These are phyloP conservation scores for Dothideomycetes sp. DNA, from an alignment of 2,329 filamentous ascomycete genomes.

Conservation along the genomic window DNA sequence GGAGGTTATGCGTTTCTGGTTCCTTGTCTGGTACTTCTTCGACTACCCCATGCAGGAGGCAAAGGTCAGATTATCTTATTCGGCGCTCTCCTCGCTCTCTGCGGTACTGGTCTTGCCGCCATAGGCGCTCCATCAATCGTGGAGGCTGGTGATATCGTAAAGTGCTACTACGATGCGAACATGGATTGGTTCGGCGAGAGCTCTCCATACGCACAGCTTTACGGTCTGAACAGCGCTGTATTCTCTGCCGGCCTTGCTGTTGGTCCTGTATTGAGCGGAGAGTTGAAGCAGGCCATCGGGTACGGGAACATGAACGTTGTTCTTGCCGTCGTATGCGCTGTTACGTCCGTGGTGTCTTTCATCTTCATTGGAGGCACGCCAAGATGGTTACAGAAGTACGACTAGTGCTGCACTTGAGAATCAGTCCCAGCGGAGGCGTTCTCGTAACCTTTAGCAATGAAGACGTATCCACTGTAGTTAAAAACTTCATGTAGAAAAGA, in stretches of 20 bases:
- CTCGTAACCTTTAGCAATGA: too few species aligned
- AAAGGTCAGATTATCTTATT: conserved; percentile 37
- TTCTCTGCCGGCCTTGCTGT: conserved; percentile 52
- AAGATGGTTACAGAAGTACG: conserved; percentile 21
- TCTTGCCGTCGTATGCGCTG: conserved; percentile 36
- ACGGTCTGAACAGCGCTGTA: conserved; percentile 55
- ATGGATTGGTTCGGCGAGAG: conserved; percentile 46
- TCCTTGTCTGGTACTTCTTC: conserved; percentile 34
- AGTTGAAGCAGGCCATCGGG: conserved; percentile 42
- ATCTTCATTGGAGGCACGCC: conserved; percentile 39
- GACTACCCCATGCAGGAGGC: conserved; percentile 34
- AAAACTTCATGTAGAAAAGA: too few species aligned
- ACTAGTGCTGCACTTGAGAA: too few species aligned
- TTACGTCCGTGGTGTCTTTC: conserved; percentile 37
- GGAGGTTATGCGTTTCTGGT: conserved; percentile 35
- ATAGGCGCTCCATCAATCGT: conserved; percentile 49
- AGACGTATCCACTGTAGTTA: too few species aligned
- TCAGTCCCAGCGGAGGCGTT: too few species aligned
- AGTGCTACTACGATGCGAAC: conserved; percentile 48
- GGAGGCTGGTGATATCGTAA: conserved; percentile 47
- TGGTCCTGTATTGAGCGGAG: conserved; percentile 50
- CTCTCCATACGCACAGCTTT: conserved; percentile 54
- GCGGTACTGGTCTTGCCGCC: conserved; percentile 44
- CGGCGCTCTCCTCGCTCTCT: conserved; percentile 36
- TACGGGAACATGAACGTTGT: conserved; percentile 51